Evolutionary conservation across 2,329 filamentous ascomycete genomes (phyloP), one percentile per base, ranked within the genome.

Genomic region (Metarhizium album): DNA sequence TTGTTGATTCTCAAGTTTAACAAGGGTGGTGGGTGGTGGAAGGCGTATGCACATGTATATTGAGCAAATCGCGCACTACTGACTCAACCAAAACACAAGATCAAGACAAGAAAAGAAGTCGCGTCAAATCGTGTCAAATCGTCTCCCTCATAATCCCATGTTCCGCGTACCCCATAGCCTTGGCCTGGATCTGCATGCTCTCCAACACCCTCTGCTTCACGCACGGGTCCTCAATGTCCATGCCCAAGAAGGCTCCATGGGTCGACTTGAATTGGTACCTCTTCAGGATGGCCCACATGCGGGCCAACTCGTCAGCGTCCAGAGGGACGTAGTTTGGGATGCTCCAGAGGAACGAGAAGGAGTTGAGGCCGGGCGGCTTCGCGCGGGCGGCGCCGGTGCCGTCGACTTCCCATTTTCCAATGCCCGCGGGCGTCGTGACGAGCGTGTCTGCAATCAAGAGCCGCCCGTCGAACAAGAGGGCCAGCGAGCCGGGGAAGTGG

Each of bases 361-460:
- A 73, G 58, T 75, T 80, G 57, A 75, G 62, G 0, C 70, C 73
- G 2, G 54, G 48, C 0, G 75, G 76, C 45, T 69, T 57, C 14
- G 57, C 43, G 3, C 72, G 61, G 40, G 62, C 50, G 0, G 50
- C 58, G 1, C 71, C 70, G 9, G 68, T 18, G 8, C 59, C 62
- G 48, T 78, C 71, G 9, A 63, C 61, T 1, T 65, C 63, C 73
- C 75, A 79, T n/a, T 54, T 56, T 3, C 27, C 27, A 6, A 29
- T 29, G 27, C 27, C 27, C 27, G 74, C 73, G 0, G 86, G 84
- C 3, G 85, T 84, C 23, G 82, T 86, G 56, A 87, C 74, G 46
- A 93, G 75, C 3, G 85, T 88, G 66, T 94, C 88, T 5, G 87
- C 87, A 52, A 90, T 75, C 53, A 91, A 75, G n/a, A 93, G 67